Evolutionary conservation across 345 rosid genomes (phyloP), one percentile per base, ranked within the genome.

Genomic region (Eucalyptus marginata): DNA sequence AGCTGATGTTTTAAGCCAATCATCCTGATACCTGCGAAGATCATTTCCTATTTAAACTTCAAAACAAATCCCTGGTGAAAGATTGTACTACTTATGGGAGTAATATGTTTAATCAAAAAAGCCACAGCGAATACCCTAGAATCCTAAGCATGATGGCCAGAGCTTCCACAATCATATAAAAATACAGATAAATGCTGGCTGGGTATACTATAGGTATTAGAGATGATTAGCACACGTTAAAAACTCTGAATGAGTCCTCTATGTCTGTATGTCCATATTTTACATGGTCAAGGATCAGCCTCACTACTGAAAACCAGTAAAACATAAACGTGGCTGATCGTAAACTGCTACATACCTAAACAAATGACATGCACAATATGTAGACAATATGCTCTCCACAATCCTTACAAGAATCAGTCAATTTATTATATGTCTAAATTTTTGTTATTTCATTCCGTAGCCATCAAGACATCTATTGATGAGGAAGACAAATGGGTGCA

Each of bases 1-100:
- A 88, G 97, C 92, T 52, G 99, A 95, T 89, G 97, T 92, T 93
- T 96, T 97, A 79, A 98, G 97, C 99, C 99, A 98, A 93, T 98
- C 99, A 91, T 98, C 99, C 94, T 98, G 99, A 93, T 98, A 98
- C 93, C 99, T 98, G 90, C 88, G 46, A 89, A 83, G 86, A 51
- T 89, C 88, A 90, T 87, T 86, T 31, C 44, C 46, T n/a, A 52
- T 86, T 86, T 31, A 16, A n/a, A 52, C 46, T 76, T 36, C 43
- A 10, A 76, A 18, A 36, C 83, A 36, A 76, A 76, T 36, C 83
- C 83, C 47, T 36, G 43, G 83, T 20, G 83, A 76, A 71, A 36
- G 46, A 71, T 71, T 71, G 27, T 24, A 76, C 83, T 10, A 36
- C 46, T 76, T 18, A 76, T 76, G 46, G 83, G 83, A 76, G 47